A percentile compares a stretch with the other conserved stretches of the same genome.
Conservation (phyloP, 176 grass and related monocot genomes). For the Triticum timopheevii region DNA sequence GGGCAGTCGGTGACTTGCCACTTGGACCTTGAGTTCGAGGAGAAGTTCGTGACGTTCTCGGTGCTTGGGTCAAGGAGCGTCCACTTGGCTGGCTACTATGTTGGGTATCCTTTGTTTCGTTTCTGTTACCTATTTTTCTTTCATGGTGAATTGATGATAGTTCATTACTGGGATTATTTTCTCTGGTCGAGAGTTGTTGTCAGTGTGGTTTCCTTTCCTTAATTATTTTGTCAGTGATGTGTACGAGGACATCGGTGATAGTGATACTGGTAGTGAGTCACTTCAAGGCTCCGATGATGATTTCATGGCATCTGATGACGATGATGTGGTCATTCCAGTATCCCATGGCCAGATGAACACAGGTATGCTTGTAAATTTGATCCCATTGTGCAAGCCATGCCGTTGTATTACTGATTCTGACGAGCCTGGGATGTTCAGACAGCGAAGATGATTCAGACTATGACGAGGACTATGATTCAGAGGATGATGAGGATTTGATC, state of each 20-base stretch:
- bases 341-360: neutral
- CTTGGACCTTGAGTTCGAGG: slow-evolving; percentile 86
- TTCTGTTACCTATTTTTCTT: neutral
- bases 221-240: slow-evolving; percentile 50
- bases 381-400: neutral
- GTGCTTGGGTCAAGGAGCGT: slow-evolving; percentile 66
- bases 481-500: slow-evolving; percentile 61
- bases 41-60: slow-evolving; percentile 65
- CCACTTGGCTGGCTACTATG: slow-evolving; percentile 70
- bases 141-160: neutral
- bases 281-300: slow-evolving; percentile 52
- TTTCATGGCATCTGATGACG: slow-evolving; percentile 10
- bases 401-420: neutral
- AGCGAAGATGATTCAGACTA: slow-evolving; percentile 56
- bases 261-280: slow-evolving; percentile 47
- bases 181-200: neutral
- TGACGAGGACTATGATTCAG: slow-evolving; percentile 56
- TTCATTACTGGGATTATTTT: neutral
- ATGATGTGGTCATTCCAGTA: neutral
- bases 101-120: slow-evolving; percentile 63
- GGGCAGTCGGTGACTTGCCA: slow-evolving; percentile 43
- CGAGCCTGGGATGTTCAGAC: slow-evolving; percentile 9
- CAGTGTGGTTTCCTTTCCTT: slow-evolving; percentile 28
- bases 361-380: neutral
- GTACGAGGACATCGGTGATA: slow-evolving; percentile 65